Base-by-base conservation (phyloP, 257 asterid species). In the Coffea eugenioides region DNA sequence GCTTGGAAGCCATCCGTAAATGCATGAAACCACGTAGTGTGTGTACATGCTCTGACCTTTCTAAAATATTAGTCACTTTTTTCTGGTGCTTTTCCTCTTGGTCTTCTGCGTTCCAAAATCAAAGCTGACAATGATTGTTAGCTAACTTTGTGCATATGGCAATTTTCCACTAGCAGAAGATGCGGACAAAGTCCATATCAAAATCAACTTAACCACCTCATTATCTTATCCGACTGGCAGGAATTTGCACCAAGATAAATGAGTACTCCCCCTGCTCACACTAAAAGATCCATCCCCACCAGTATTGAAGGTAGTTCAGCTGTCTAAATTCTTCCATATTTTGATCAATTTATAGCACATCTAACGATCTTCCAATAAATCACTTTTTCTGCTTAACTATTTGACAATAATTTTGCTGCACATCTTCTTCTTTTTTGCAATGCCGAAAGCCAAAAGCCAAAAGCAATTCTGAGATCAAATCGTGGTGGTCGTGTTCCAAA, bases 201-300 rank as follows among this genome's bases (percentile, higher is more conserved):
- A 74, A 74, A 75, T 75, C 78, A 75, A 41, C 78, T 75, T 75
- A 75, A n/a, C 59, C 56, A 75, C 70, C 39, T 75, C 78, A 56
- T 57, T 75, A 27, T 59, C 9, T 31, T 1, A 31, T 31, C 31
- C 31, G 31, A 31, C 31, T 31, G 31, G 31, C 31, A 31, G 31
- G 31, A 31, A 31, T 39, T 39, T 39, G 43, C 43, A 39, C 43
- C 43, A 39, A 1, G 79, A 75, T 59, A 20, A 74, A 74, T 54
- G 21, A 16, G 4, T 39, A 2, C 43, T 39, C 43, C 43, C 43
- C 43, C 43, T 39, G 1, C 43, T 39, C 3, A 39, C 43, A 39
- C 43, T 39, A 2, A 16, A 56, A 16, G 31, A 2, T 73, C n/a
- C 3, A 20, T 59, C 41, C 52, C 70, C 34, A 45, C 64, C 25